Percentiles rank a stretch among this genome's conserved stretches.
Conservation (phyloP, 108 stramenopile species). For the Skeletonema potamos region DNA sequence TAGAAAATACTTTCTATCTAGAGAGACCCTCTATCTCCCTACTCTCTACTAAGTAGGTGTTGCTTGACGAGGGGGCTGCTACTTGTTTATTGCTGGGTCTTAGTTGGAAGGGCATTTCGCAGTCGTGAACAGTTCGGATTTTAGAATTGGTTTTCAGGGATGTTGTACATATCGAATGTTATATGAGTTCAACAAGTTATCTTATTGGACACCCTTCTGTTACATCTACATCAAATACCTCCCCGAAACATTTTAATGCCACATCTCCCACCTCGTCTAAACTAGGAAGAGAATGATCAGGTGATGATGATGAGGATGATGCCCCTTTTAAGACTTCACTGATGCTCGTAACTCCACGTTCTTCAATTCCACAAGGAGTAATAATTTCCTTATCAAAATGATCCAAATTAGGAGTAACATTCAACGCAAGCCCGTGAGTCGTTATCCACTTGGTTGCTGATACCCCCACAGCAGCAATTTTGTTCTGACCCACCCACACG, state of each 20-base stretch:
- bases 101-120: too few relatives aligned
- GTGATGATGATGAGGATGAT: not conserved
- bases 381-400: conserved; percentile 80
- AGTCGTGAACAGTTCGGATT: too few relatives aligned
- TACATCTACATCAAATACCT: conserved; percentile 34
- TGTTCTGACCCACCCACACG: conserved; percentile 82
- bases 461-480: conserved; percentile 94
- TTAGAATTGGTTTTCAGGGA: too few relatives aligned
- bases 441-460: conserved; percentile 94
- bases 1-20: too few relatives aligned
- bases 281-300: conserved; percentile 10
- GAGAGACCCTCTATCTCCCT: too few relatives aligned
- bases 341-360: conserved; percentile 83
- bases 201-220: not conserved
- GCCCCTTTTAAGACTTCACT: conserved; percentile 48
- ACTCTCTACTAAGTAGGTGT: too few relatives aligned
- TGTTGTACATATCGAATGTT: too few relatives aligned
- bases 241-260: conserved; percentile 24
- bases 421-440: conserved; percentile 97
- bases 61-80: too few relatives aligned
- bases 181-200: conserved; percentile 3
- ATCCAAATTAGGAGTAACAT: conserved; percentile 82
- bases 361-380: conserved; percentile 78
- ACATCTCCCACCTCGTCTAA: conserved; percentile 32
- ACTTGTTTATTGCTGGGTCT: too few relatives aligned